Percentiles rank a stretch among this genome's conserved stretches.
Conservation (phyloP, 2,329 filamentous ascomycete genomes). For the Diaporthe humulicola region DNA sequence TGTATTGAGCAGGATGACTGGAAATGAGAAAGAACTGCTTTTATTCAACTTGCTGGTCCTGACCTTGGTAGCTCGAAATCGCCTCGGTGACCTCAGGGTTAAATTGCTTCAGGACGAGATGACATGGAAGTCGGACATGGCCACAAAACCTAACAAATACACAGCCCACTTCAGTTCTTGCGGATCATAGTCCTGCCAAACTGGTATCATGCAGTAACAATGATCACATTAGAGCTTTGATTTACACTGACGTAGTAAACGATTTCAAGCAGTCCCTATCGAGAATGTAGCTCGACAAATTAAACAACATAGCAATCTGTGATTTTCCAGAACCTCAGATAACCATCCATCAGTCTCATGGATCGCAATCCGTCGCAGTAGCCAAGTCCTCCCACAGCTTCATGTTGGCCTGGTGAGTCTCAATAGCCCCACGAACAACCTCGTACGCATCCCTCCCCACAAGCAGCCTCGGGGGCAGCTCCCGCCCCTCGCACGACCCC, state of each 20-base stretch:
- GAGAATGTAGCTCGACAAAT: background rate
- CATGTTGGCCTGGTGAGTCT: background rate
- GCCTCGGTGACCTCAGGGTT: too few species aligned
- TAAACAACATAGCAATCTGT: background rate
- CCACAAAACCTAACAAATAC: background rate
- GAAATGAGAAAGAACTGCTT: background rate
- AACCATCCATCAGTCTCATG: background rate
- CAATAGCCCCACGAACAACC: background rate
- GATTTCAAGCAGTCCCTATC: too few species aligned
- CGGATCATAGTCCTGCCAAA: too few species aligned
- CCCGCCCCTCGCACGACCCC: conserved; percentile 1
- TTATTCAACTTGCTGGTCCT: background rate
- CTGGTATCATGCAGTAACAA: background rate
- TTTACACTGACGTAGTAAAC: accelerated
- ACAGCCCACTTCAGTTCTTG: too few species aligned
- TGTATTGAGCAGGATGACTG: conserved; percentile 39
- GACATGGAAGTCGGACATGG: too few species aligned
- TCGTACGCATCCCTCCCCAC: conserved; percentile 11
- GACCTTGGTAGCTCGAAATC: too few species aligned
- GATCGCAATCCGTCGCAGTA: conserved; percentile 6
- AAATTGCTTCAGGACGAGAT: too few species aligned
- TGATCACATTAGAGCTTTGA: background rate
- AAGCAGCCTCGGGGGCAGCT: conserved; percentile 1
- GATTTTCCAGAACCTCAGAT: background rate
- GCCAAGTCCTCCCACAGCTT: conserved; percentile 24